These are phyloP conservation scores for Boechera retrofracta DNA, from an alignment of 345 rosid genomes.

Conservation along the genomic window DNA sequence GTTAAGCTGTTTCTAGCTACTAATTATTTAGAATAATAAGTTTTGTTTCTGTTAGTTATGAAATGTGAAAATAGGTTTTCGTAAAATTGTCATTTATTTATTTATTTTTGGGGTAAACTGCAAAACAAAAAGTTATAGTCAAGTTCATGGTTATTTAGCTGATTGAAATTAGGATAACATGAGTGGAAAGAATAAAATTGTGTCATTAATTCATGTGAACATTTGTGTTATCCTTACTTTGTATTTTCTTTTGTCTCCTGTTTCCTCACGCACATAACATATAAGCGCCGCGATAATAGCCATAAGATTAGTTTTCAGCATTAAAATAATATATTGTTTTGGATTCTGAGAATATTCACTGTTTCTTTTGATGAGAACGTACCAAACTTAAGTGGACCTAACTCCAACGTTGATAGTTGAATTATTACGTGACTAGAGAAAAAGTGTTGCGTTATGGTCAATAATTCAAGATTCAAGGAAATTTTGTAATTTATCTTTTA, in stretches of 20 bases:
- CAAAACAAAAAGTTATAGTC: background rate
- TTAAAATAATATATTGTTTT: background rate
- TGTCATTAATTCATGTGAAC: slow-evolving; percentile 20
- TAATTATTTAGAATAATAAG: slow-evolving; percentile 17
- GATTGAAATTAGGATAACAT: slow-evolving; percentile 1
- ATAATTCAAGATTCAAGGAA: slow-evolving; percentile 32
- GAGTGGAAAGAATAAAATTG: slow-evolving; percentile 2
- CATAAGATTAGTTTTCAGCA: slow-evolving; percentile 4
- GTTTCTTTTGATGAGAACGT: slow-evolving; percentile 33
- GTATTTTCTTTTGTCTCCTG: slow-evolving; percentile 6
- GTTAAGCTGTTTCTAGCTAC: slow-evolving; percentile 17
- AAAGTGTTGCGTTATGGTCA: slow-evolving; percentile 36
- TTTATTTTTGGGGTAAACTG: background rate
- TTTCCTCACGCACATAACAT: slow-evolving; percentile 26
- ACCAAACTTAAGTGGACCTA: slow-evolving; percentile 43
- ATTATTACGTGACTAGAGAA: slow-evolving; percentile 33
- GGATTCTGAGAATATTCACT: slow-evolving; percentile 27
- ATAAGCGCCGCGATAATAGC: slow-evolving; percentile 32
- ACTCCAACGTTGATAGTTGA: slow-evolving; percentile 43
- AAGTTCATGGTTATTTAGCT: background rate
- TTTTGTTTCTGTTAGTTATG: slow-evolving; percentile 19
- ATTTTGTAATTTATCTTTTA: background rate
- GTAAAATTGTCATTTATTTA: background rate
- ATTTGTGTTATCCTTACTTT: slow-evolving; percentile 19
- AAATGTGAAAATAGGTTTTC: background rate